Percentiles rank a stretch among this genome's conserved stretches.
Conservation (phyloP, 2,329 filamentous ascomycete genomes). For the Aspergillus sp. region DNA sequence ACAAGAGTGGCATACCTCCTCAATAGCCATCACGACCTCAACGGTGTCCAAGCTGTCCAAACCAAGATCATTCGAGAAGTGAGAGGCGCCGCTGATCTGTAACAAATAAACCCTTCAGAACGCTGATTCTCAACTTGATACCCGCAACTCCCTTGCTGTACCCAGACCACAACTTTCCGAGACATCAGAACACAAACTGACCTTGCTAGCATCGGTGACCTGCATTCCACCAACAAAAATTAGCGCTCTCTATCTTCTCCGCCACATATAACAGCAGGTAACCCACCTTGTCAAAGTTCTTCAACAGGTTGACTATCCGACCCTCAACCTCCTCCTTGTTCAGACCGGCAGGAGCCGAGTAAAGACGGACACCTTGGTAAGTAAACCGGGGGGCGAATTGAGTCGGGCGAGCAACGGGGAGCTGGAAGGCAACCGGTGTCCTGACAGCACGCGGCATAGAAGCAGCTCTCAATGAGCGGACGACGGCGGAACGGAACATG, state of each 20-base stretch:
- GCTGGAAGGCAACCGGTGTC: constrained; percentile 52
- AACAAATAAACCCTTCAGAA: constrained; percentile 16
- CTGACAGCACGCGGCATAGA: constrained; percentile 45
- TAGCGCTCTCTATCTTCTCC: background rate
- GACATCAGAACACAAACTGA: constrained; percentile 12
- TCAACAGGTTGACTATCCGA: constrained; percentile 82
- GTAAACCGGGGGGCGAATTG: constrained; percentile 54
- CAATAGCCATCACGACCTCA: constrained; percentile 99
- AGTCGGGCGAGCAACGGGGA: constrained; percentile 54
- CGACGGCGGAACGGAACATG: constrained; percentile 85
- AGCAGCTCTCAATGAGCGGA: constrained; percentile 61
- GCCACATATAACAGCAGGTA: background rate
- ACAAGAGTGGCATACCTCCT: constrained; percentile 59
- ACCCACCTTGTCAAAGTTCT: constrained; percentile 93
- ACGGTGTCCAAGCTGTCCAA: constrained; percentile 97
- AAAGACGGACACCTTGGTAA: constrained; percentile 68
- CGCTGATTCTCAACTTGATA: constrained; percentile 2
- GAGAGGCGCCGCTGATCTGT: constrained; percentile 72
- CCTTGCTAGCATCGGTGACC: constrained; percentile 35
- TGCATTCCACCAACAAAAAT: constrained; percentile 7
- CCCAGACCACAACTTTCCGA: background rate
- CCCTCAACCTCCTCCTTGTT: constrained; percentile 79
- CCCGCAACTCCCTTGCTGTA: background rate
- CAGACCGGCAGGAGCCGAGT: constrained; percentile 73
- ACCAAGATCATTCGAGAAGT: constrained; percentile 96